Evolutionary conservation across 768 basidiomycete genomes (phyloP).

Genomic region (Steccherinum ochraceum): DNA sequence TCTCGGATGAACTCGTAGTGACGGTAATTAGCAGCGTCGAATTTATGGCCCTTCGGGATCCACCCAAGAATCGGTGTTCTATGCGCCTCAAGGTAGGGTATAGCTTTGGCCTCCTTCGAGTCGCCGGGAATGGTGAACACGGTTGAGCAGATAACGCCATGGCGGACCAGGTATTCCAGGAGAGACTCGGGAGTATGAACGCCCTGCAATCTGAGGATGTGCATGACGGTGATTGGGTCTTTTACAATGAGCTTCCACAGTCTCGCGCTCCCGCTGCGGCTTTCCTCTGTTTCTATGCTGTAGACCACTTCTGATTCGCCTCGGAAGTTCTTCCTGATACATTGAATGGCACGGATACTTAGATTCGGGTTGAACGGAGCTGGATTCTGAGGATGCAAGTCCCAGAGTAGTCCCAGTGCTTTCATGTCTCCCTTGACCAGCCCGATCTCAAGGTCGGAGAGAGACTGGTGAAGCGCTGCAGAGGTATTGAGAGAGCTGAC

Average conservation of each 20-base stretch:
- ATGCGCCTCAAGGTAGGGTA: too few relatives aligned
- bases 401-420: not conserved
- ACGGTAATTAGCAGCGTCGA: not conserved
- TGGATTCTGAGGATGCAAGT: not conserved
- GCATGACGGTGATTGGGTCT: not conserved
- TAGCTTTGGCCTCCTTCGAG: not conserved
- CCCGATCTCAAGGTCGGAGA: not conserved
- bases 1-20: not conserved
- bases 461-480: not conserved
- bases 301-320: not conserved
- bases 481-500: not conserved
- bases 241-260: not conserved
- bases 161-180: not conserved
- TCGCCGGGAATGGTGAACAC: not conserved
- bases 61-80: not conserved
- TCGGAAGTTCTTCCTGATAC: not conserved
- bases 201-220: not conserved
- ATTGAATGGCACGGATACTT: too few relatives aligned
- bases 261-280: too few relatives aligned
- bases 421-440: not conserved
- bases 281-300: too few relatives aligned
- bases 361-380: too few relatives aligned
- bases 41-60: not conserved
- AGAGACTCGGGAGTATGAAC: not conserved
- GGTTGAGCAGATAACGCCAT: not conserved